Percentiles rank a stretch among this genome's conserved stretches.
Conservation (phyloP, 2,329 filamentous ascomycete genomes). For the Penicillium paneum region DNA sequence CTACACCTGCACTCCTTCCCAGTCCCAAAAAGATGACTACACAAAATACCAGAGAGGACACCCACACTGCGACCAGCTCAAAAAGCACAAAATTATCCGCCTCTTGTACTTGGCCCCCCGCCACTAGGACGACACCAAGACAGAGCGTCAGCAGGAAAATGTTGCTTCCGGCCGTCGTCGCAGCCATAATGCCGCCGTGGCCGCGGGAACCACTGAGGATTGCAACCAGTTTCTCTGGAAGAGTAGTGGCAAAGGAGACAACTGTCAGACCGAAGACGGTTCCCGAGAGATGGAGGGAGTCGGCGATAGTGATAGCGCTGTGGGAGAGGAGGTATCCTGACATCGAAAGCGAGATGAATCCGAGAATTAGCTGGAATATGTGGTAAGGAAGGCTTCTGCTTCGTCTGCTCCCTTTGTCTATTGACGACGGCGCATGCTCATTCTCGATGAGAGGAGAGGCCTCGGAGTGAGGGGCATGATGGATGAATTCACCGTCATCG, state of each 20-base stretch:
- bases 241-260: conserved; percentile 52
- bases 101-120: background rate
- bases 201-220: conserved; percentile 49
- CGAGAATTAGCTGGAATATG: conserved; percentile 44
- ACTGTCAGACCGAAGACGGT: conserved; percentile 49
- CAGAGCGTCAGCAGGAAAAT: conserved; percentile 55
- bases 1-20: conserved; percentile 17
- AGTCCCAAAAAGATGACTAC: conserved; percentile 17
- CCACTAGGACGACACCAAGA: conserved; percentile 33
- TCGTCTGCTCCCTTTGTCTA: too few relatives aligned
- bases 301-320: conserved; percentile 42
- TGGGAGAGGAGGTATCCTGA: conserved; percentile 52
- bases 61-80: conserved; percentile 24
- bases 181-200: conserved; percentile 51
- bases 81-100: conserved; percentile 22
- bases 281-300: conserved; percentile 44
- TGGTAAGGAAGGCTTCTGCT: conserved; percentile 30
- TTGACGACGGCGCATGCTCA: too few relatives aligned
- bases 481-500: conserved; percentile 30
- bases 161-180: conserved; percentile 54
- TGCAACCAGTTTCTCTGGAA: conserved; percentile 54
- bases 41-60: conserved; percentile 13
- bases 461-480: conserved; percentile 11
- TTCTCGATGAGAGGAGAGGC: conserved; percentile 19
- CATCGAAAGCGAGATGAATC: conserved; percentile 45